A percentile compares a stretch with the other conserved stretches of the same genome.
Conservation (phyloP, 2,329 filamentous ascomycete species). For the Fusarium avenaceum region DNA sequence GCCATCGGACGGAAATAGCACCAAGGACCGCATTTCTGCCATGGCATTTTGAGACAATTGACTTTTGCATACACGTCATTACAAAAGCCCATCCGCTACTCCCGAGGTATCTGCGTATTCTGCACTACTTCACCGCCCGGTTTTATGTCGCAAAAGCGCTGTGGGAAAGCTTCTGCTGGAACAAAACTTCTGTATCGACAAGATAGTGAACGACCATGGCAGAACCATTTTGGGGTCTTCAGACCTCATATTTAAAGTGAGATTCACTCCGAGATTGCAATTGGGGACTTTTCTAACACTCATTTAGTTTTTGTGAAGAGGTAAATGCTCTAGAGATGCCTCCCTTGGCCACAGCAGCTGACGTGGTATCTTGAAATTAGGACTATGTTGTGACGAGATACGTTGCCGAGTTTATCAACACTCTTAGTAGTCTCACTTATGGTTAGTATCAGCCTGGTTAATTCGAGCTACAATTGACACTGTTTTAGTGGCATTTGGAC, state of each 20-base stretch:
- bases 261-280: not conserved
- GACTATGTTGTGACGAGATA: conserved; percentile 59
- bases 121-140: conserved; percentile 31
- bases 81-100: not conserved
- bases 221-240: conserved; percentile 50
- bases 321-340: conserved; percentile 22
- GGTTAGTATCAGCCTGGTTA: conserved; percentile 31
- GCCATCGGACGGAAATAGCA: not conserved
- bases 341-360: not conserved
- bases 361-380: conserved; percentile 32
- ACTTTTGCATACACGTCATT: conserved; percentile 16
- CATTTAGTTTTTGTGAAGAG: conserved; percentile 51
- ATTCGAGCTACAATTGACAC: not conserved
- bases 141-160: not conserved
- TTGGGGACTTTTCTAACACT: not conserved
- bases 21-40: not conserved
- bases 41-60: not conserved
- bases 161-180: not conserved
- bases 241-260: conserved; percentile 53
- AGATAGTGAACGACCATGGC: conserved; percentile 4
- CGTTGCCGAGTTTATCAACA: conserved; percentile 61
- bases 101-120: conserved; percentile 23
- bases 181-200: not conserved
- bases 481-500: conserved; percentile 54
- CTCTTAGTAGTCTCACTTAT: conserved; percentile 57